Base-by-base conservation (phyloP, 768 basidiomycete species). In the Lactarius sp. region DNA sequence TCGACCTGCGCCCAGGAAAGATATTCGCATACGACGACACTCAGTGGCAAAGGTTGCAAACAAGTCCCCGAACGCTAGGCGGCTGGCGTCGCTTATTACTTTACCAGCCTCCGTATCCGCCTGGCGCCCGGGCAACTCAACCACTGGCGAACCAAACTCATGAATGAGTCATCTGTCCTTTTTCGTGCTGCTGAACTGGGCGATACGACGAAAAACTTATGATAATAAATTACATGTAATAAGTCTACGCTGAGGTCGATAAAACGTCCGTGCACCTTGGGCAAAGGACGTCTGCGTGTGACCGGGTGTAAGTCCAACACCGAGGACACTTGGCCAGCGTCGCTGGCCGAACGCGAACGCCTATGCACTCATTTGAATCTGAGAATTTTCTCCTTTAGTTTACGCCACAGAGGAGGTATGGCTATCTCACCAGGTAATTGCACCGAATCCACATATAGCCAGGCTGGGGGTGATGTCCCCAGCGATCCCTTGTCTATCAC, bases 261-360 rank as follows among this genome's bases (percentile, higher is more conserved):
- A 74, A 59, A 51, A 72, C 76, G 12, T 66, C 65, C 4, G 71
- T 59, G 69, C 94, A 97, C 68, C 94, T 81, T 20, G 63, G 63
- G 74, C 94, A 96, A 12, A 95, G 73, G 10, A 72, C 71, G 18
- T 85, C 80, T 13, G 77, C 73, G 46, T 77, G 71, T 12, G 72
- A 68, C 14, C 87, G 79, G 2, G 85, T 86, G 71, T 81, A 88
- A 6, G 84, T 87, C 94, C 95, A 97, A 73, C 96, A 98, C 16
- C 95, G 83, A 27, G 94, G 91, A 72, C 96, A 98, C 73, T 96
- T 95, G 22, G 77, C 70, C 56, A 74, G 64, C 4, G 73, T 75
- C 12, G 92, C 83, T 16, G 90, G 87, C 18, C 79, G 78, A n/a
- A 90, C 77, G 14, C 81, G 79, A 58, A 92, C 75, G 0, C 73